Conservation (phyloP, 306 rosid species). For the Clitoria ternatea region DNA sequence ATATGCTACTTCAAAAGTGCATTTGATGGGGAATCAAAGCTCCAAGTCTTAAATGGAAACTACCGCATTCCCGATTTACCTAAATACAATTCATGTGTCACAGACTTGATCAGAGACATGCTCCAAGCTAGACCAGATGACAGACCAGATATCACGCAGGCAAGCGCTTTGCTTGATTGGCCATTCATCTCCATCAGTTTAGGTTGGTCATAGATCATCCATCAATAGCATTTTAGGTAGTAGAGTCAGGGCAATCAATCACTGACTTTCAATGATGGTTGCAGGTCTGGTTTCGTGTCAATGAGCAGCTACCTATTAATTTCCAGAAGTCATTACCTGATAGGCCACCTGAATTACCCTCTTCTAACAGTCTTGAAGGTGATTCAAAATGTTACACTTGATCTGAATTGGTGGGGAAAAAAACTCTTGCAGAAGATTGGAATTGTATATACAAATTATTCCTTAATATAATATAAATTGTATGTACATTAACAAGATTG, state of each 20-base stretch:
- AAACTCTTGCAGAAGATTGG: not conserved
- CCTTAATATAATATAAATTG: too few relatives aligned
- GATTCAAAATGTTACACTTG: slow-evolving; percentile 15
- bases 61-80: slow-evolving; percentile 94
- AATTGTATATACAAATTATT: not conserved
- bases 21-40: slow-evolving; percentile 97
- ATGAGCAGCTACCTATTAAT: slow-evolving; percentile 73
- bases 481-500: not conserved
- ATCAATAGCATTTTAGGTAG: slow-evolving; percentile 57
- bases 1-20: slow-evolving; percentile 96
- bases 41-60: slow-evolving; percentile 94
- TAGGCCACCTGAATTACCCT: slow-evolving; percentile 58
- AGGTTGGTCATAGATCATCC: slow-evolving; percentile 98
- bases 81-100: slow-evolving; percentile 55
- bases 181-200: slow-evolving; percentile 99
- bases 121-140: slow-evolving; percentile 90
- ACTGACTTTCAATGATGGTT: slow-evolving; percentile 33
- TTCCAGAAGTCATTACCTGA: slow-evolving; percentile 89
- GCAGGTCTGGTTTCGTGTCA: slow-evolving; percentile 98
- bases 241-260: slow-evolving; percentile 37
- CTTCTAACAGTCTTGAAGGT: slow-evolving; percentile 65
- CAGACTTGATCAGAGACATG: slow-evolving; percentile 86
- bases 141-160: slow-evolving; percentile 99
- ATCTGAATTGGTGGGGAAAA: not conserved
- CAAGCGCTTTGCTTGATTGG: slow-evolving; percentile 99